Conservation (phyloP, 257 asterid genomes). For the Nemophila menziesii region DNA sequence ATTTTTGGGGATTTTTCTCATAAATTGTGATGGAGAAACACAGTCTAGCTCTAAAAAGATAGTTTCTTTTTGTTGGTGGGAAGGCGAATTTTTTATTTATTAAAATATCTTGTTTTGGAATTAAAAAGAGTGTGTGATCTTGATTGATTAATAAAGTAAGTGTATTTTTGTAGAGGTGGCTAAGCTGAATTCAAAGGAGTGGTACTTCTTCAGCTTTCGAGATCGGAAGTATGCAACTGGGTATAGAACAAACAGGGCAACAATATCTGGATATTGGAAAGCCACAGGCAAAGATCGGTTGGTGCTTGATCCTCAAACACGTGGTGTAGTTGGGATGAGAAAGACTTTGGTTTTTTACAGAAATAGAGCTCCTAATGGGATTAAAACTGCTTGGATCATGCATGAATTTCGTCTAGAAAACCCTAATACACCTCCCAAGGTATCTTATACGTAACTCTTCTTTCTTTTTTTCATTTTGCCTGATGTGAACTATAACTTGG, state of each 20-base stretch:
- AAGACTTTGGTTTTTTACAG: conserved; percentile 79
- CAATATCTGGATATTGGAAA: conserved; percentile 80
- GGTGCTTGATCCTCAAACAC: conserved; percentile 34
- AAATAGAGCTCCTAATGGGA: conserved; percentile 80
- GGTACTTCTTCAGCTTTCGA: conserved; percentile 90
- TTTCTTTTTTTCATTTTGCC: too few species aligned
- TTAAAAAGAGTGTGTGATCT: too few species aligned
- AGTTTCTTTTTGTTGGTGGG: too few species aligned
- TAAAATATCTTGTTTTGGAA: too few species aligned
- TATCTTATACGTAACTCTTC: conserved; percentile 3
- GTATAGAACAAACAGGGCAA: conserved; percentile 60
- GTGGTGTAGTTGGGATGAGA: conserved; percentile 59
- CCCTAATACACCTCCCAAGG: conserved; percentile 77
- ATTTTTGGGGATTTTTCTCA: too few species aligned
- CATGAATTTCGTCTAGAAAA: conserved; percentile 84
- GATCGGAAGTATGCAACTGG: conserved; percentile 83
- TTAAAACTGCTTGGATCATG: conserved; percentile 85
- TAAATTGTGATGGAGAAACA: too few species aligned
- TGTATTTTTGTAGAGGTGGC: conserved; percentile 37
- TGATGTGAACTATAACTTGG: too few species aligned
- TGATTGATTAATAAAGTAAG: not conserved
- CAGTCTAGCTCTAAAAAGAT: too few species aligned
- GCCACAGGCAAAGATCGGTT: conserved; percentile 79
- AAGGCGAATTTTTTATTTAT: too few species aligned
- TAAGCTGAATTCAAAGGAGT: conserved; percentile 64